Base-by-base conservation (phyloP, 192 early-diverging fungal species). In the Cetraspora pellucida region DNA sequence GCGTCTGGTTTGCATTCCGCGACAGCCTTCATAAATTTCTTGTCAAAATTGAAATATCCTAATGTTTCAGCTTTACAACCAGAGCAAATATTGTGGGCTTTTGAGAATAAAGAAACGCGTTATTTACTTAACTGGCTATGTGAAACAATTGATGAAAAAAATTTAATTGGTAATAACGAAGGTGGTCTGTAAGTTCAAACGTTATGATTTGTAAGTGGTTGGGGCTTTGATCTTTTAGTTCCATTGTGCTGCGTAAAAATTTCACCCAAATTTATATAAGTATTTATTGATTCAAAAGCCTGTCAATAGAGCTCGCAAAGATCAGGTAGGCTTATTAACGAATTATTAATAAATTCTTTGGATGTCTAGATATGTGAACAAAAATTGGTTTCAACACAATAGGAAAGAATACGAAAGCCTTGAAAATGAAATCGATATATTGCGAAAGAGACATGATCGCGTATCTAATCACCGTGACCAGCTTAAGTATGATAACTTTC, bases 131-230 rank as follows among this genome's bases (percentile, higher is more conserved):
- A 76, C 7, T 76, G 74, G 74, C 54, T 76, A 66, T 54, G 74
- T 44, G 28, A 64, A 47, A 65, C 50, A 43, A 54, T 76, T 11
- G 74, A 76, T 55, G 74, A 76, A 63, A n/a, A 76, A 27, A 76
- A 76, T 63, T 59, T 65, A 16, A 30, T 76, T 37, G 43, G 31
- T 49, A 65, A 65, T 55, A 60, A 60, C 19, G 37, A 55, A 23
- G 23, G 27, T 27, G 21, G 21, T 21, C 28, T 68, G 66, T 68
- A 68, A 68, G 45, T 68, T 50, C n/a, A 49, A 69, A 16, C 21
- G 9, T 14, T 52, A n/a, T 54, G 19, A 19, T 54, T 54, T 5
- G 13, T 54, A 19, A 54, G 19, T 54, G 13, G 19, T 54, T 54
- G 13, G 4, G 13, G 0, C 19, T 54, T 54, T 19, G 13, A 54